Base-by-base conservation (phyloP, 441 rosid species). In the Eutrema salsugineum region DNA sequence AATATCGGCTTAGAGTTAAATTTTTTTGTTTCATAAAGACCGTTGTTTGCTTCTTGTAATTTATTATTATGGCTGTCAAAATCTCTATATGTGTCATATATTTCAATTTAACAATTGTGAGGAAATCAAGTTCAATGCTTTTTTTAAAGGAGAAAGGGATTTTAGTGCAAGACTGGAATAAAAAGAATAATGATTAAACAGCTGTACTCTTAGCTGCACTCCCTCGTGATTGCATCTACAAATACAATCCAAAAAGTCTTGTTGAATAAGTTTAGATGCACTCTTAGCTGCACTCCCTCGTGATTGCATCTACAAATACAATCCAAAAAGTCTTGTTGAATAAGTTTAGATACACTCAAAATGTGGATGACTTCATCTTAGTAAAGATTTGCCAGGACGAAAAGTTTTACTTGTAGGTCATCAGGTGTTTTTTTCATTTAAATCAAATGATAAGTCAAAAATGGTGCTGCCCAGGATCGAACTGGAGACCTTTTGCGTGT, bases 381-480 rank as follows among this genome's bases (percentile, higher is more conserved):
- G n/a, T n/a, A n/a, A 11, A 47, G 35, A 49, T n/a, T 16, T 48
- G 22, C 46, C 47, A 19, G 46, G 2, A 8, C 5, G 28, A 24
- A 24, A 24, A 24, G 27, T n/a, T n/a, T n/a, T n/a, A n/a, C n/a
- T n/a, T n/a, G n/a, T n/a, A n/a, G 11, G 24, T 24, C 11, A 54
- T 35, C 44, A 6, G 1, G 6, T 19, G 46, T 65, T 39, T 49
- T 28, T 1, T n/a, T 12, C n/a, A 63, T 9, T 35, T 38, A 6
- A 38, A 0, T 0, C 11, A 3, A 42, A 62, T 28, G 8, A 28
- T 28, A 15, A 28, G 5, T 0, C 0, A 32, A 19, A 14, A 14
- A 22, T 85, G 91, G 79, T 84, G 80, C 92, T 87, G 94, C 89
- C 87, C 86, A 79, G 91, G 85, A 84, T 90, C 91, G 87, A 87